Evolutionary conservation across 768 basidiomycete species (phyloP).

Genomic region (Filobasidium wieringae): DNA sequence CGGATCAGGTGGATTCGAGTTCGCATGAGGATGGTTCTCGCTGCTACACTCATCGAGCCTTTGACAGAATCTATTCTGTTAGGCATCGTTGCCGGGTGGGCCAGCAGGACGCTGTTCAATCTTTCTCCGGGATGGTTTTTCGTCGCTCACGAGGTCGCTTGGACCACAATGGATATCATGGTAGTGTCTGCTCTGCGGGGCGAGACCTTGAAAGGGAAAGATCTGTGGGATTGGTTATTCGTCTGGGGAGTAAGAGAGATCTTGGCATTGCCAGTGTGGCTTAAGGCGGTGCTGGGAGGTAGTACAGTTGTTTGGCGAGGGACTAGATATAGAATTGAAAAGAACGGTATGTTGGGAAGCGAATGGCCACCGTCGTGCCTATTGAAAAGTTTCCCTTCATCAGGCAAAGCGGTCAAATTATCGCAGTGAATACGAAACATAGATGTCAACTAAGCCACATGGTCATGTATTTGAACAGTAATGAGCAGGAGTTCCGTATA

Average conservation of each 20-base stretch:
- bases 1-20: constrained; percentile 95
- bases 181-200: constrained; percentile 67
- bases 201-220: constrained; percentile 47
- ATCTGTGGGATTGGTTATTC: constrained; percentile 37
- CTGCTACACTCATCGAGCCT: constrained; percentile 79
- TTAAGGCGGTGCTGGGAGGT: constrained; percentile 61
- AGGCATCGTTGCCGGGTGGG: constrained; percentile 53
- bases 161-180: constrained; percentile 70
- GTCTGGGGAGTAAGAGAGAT: constrained; percentile 65
- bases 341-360: neutral
- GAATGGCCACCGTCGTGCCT: neutral
- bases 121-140: constrained; percentile 40
- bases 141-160: constrained; percentile 47
- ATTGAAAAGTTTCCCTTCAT: neutral
- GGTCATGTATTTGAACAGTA: too few relatives aligned
- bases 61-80: constrained; percentile 76
- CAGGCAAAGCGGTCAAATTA: too few relatives aligned
- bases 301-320: constrained; percentile 82
- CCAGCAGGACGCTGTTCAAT: constrained; percentile 42
- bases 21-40: constrained; percentile 79
- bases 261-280: constrained; percentile 77
- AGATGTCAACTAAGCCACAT: too few relatives aligned
- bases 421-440: too few relatives aligned
- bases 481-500: too few relatives aligned
- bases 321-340: constrained; percentile 52